A percentile compares a stretch with the other conserved stretches of the same genome.
Evolutionary conservation across 257 asterid species (phyloP).

Genomic region (Primulina tabacum): DNA sequence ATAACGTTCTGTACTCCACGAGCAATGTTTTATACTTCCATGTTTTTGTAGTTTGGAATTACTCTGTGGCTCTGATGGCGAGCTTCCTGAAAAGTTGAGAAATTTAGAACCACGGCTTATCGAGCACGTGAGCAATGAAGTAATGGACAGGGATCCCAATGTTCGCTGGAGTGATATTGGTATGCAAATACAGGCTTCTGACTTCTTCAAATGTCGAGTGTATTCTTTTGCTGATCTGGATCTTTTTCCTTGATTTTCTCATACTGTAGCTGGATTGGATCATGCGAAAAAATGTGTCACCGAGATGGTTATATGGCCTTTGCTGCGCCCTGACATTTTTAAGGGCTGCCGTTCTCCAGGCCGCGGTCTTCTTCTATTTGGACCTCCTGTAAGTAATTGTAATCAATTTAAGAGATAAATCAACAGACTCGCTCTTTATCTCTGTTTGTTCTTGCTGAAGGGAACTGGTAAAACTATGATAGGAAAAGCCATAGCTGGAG

Average conservation of each 20-base stretch:
- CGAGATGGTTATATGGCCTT: slow-evolving; percentile 99
- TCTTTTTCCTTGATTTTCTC: slow-evolving; percentile 2
- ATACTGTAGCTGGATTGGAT: slow-evolving; percentile 80
- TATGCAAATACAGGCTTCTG: slow-evolving; percentile 25
- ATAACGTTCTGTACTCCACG: slow-evolving; percentile 14
- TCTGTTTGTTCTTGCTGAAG: slow-evolving; percentile 40
- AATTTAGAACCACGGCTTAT: slow-evolving; percentile 93
- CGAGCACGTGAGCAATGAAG: slow-evolving; percentile 97
- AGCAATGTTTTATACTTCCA: slow-evolving; percentile 25
- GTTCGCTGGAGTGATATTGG: slow-evolving; percentile 99
- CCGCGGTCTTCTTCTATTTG: slow-evolving; percentile 98
- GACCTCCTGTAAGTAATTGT: slow-evolving; percentile 87
- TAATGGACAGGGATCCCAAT: slow-evolving; percentile 96
- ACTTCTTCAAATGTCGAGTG: neutral
- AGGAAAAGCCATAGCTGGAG: slow-evolving; percentile 99
- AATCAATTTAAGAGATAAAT: slow-evolving; percentile 13
- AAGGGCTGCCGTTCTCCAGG: slow-evolving; percentile 99
- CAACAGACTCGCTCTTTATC: slow-evolving; percentile 23
- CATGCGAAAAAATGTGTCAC: slow-evolving; percentile 99
- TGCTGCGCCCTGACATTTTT: slow-evolving; percentile 93
- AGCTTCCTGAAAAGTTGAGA: slow-evolving; percentile 93
- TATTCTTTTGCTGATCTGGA: slow-evolving; percentile 26
- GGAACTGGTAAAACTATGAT: slow-evolving; percentile 99
- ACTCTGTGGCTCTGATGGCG: slow-evolving; percentile 94
- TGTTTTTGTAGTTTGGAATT: slow-evolving; percentile 69